Percentiles rank a stretch among this genome's conserved stretches.
Conservation (phyloP, 179 eudicot genomes). For the Corrigiola litoralis region DNA sequence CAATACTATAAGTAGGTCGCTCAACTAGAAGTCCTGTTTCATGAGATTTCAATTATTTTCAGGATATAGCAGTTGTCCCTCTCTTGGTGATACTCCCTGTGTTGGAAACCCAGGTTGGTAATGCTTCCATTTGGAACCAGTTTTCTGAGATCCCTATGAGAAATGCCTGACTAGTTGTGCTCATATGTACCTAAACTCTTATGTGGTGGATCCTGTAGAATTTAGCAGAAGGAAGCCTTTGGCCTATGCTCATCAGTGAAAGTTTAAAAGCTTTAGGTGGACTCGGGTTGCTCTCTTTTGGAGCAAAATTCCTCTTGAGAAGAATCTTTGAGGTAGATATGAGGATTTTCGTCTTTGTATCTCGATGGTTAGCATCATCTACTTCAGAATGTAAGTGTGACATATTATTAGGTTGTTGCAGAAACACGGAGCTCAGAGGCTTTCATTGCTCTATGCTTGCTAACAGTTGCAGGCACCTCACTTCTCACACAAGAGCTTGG, state of each 20-base stretch:
- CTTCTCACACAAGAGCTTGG: slow-evolving; percentile 95
- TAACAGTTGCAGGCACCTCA: slow-evolving; percentile 96
- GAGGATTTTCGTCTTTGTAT: slow-evolving; percentile 1
- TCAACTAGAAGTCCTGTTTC: not conserved
- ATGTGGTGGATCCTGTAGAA: slow-evolving; percentile 46
- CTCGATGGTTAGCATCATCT: slow-evolving; percentile 2
- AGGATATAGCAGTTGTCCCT: slow-evolving; percentile 99
- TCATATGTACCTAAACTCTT: not conserved
- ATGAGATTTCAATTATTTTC: slow-evolving; percentile 30
- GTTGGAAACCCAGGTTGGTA: slow-evolving; percentile 83
- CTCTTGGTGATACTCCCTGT: slow-evolving; percentile 98
- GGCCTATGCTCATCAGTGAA: slow-evolving; percentile 82
- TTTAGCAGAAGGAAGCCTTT: slow-evolving; percentile 72
- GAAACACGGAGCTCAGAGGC: slow-evolving; percentile 99
- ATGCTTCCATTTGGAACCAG: not conserved
- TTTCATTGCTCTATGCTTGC: slow-evolving; percentile 92
- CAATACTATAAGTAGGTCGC: not conserved
- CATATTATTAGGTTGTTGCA: slow-evolving; percentile 75
- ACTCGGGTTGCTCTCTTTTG: slow-evolving; percentile 86
- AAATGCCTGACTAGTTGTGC: not conserved
- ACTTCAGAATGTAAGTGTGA: slow-evolving; percentile 21
- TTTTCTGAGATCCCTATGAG: not conserved
- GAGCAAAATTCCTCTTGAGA: slow-evolving; percentile 74
- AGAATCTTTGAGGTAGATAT: slow-evolving; percentile 82
- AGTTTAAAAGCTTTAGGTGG: slow-evolving; percentile 87